Conservation (phyloP, 306 rosid genomes). For the Prunus campanulata region DNA sequence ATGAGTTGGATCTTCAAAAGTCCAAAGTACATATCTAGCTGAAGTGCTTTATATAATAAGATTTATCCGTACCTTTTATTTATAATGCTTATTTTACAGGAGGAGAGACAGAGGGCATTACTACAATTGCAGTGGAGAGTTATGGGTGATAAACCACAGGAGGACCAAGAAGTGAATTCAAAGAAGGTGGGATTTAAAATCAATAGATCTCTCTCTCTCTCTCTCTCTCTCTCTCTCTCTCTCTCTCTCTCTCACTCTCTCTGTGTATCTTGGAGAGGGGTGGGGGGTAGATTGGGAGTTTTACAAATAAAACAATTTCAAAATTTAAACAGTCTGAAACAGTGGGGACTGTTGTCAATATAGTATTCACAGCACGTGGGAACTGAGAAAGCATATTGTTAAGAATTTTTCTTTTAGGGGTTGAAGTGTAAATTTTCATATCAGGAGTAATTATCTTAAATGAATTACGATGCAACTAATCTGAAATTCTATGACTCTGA, state of each 20-base stretch:
- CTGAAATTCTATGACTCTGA: neutral
- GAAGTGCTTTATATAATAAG: conserved; percentile 14
- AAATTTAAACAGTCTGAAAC: neutral
- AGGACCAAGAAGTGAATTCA: conserved; percentile 83
- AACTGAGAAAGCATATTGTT: neutral
- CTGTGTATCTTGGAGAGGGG: neutral
- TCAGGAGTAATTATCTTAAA: neutral
- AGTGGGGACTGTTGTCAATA: neutral
- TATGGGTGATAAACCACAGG: conserved; percentile 83
- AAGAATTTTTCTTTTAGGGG: neutral
- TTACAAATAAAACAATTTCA: too few relatives aligned
- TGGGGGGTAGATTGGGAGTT: neutral
- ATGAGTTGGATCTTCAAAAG: conserved; percentile 84
- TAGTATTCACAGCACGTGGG: neutral
- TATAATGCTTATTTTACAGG: conserved; percentile 45
- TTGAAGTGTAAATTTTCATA: neutral
- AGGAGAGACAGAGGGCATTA: conserved; percentile 91
- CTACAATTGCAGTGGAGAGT: conserved; percentile 97
- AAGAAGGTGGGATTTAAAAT: conserved; percentile 54
- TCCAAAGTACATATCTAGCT: conserved; percentile 59
- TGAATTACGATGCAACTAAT: neutral
- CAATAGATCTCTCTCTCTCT: conserved; percentile 8
- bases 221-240: neutral
- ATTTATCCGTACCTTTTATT: conserved; percentile 4
- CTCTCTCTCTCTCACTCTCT: neutral